Evolutionary conservation across 1,284 basidiomycete genomes (phyloP), one percentile per base, ranked within the genome.

Genomic region (Tetrapyrgos nigripes): DNA sequence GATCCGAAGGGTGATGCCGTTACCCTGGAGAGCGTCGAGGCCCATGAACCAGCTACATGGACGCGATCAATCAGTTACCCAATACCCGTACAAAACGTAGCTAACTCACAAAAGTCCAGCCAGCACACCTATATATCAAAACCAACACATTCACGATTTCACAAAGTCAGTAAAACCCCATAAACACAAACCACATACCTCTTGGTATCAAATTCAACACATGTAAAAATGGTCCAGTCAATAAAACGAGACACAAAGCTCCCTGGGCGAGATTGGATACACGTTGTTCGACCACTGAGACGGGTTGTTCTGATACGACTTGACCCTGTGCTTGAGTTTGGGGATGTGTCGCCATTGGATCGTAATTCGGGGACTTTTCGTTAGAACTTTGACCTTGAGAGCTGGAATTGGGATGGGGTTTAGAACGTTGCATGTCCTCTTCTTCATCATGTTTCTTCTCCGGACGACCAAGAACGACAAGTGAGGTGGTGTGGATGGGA

Each of bases 241-340:
- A 85, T 33, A 96, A 80, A 19, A 94, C 87, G 3, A 93, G 82
- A 73, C 91, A 93, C 2, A 96, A 73, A 3, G 85, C 77, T 1
- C 94, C 95, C 69, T 97, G 94, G 0, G 87, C 88, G 17, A 97
- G 80, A 71, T 96, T 96, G 11, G 92, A 95, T 3, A 94, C 87
- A 11, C 94, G 83, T 71, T 97, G 94, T 70, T 97, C 94, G 1
- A 97, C 92, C 0, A 96, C 92, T 0, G 84, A 83, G 1, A 94
- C 73, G 0, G 93, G 88, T 0, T 89, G 81, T 67, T 94, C 90
- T 52, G 65, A 60, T 10, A 69, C 31, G 24, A 49, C 37, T 4
- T 14, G 37, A n/a, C n/a, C n/a, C n/a, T n/a, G n/a, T n/a, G n/a
- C n/a, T n/a, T n/a, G n/a, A n/a, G n/a, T n/a, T n/a, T n/a, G n/a